Evolutionary conservation across 2,329 filamentous ascomycete species (phyloP).

Genomic region (Sclerotinia glacialis): DNA sequence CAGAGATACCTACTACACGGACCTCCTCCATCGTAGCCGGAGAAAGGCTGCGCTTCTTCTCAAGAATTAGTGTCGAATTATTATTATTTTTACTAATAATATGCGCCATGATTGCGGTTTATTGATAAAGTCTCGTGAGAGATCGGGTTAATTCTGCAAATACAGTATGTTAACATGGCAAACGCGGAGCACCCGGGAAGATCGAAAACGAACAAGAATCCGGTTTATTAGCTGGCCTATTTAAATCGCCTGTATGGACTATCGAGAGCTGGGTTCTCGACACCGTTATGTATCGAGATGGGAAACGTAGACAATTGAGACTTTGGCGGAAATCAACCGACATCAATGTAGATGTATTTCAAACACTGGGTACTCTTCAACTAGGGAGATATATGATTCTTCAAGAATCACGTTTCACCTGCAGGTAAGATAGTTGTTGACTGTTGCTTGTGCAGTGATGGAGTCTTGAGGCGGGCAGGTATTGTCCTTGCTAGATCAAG

Average conservation of each 20-base stretch:
- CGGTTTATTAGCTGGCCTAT: slow-evolving; percentile 38
- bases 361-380: slow-evolving; percentile 18
- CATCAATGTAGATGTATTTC: slow-evolving; percentile 47
- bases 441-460: background rate
- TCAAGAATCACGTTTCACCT: slow-evolving; percentile 9
- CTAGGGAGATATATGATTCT: background rate
- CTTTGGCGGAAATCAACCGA: slow-evolving; percentile 57
- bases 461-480: background rate
- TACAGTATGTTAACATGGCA: slow-evolving; percentile 27
- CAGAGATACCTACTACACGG: slow-evolving; percentile 60
- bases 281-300: slow-evolving; percentile 54
- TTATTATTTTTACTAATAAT: slow-evolving; percentile 43
- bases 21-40: slow-evolving; percentile 50
- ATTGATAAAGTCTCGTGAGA: background rate
- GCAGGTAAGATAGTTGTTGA: background rate
- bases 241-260: slow-evolving; percentile 52
- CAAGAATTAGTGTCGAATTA: slow-evolving; percentile 29
- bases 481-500: background rate
- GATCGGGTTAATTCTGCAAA: background rate
- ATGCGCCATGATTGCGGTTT: slow-evolving; percentile 37
- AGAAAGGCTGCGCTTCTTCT: slow-evolving; percentile 38
- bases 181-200: slow-evolving; percentile 19
- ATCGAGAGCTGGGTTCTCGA: slow-evolving; percentile 56
- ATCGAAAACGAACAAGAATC: slow-evolving; percentile 31
- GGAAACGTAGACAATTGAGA: slow-evolving; percentile 52